Evolutionary conservation across 2,329 filamentous ascomycete species (phyloP), one percentile per base, ranked within the genome.

Genomic region (Huntiella savannae): DNA sequence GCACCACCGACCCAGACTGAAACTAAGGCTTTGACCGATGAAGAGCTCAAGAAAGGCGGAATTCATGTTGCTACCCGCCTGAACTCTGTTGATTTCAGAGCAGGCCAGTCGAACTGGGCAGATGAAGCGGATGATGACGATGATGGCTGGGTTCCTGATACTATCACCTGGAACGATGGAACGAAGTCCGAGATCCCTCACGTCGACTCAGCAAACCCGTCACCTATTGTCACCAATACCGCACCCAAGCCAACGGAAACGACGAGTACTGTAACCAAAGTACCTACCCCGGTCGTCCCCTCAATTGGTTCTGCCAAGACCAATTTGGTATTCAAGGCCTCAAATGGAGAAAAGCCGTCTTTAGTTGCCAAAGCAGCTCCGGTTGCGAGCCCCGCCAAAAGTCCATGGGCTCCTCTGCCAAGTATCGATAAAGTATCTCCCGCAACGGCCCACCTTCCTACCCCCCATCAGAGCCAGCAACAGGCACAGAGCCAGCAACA

Each of bases 51-150:
- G 59, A 82, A 85, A 58, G 86, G 83, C 60, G 83, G 84, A 32
- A 91, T 91, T 55, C 84, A 91, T 58, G 73, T 92, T 62, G 82
- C 83, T 48, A 84, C 73, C 54, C 77, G 84, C 54, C 65, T 91
- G 48, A 79, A 84, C 52, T 72, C 80, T 43, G 82, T 88, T 53
- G 82, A 86, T 57, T 61, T 68, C 45, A 74, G 75, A 49, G 82
- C 82, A 49, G 41, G 44, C 33, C 80, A 86, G 55, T 76, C 79
- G 32, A 88, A 87, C 58, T 92, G 84, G 84, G 84, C 83, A 17
- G 84, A 92, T 56, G 87, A 88, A 50, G 84, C 91, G 51, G 84
- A 91, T 49, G 83, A 91, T 52, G 82, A 87, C 55, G 84, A 91
- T 34, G 82, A 88, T 56, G 88, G 83, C 81, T 80, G 78, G 11